A percentile compares a stretch with the other conserved stretches of the same genome.
These are phyloP conservation scores for Solanum pennellii DNA, from an alignment of 257 asterid genomes.

Conservation along the genomic window DNA sequence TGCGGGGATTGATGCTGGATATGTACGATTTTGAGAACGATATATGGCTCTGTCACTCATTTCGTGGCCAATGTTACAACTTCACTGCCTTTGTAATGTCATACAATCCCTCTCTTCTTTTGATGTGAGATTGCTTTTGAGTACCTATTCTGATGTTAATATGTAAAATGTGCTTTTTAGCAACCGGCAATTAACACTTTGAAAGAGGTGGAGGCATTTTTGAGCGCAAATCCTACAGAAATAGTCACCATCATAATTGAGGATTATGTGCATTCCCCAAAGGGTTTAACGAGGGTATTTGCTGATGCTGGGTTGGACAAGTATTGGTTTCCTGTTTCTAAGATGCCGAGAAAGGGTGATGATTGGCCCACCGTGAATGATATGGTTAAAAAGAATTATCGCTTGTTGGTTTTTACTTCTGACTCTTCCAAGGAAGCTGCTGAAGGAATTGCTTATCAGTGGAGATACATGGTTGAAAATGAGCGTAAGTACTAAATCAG, in stretches of 20 bases:
- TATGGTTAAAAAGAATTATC: constrained; percentile 62
- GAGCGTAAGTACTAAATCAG: constrained; percentile 44
- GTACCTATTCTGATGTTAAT: constrained; percentile 11
- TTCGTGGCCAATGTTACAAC: constrained; percentile 90
- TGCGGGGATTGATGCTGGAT: constrained; percentile 97
- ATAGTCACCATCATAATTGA: constrained; percentile 86
- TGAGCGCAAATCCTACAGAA: constrained; percentile 66
- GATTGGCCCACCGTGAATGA: constrained; percentile 77
- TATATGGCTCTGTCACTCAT: constrained; percentile 96
- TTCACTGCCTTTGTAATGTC: constrained; percentile 83
- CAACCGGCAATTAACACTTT: constrained; percentile 66
- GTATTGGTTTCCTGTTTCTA: constrained; percentile 79
- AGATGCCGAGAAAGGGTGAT: constrained; percentile 85
- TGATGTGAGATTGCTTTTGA: neutral
- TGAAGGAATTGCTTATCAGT: constrained; percentile 91
- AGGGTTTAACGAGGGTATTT: constrained; percentile 71
- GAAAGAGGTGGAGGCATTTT: constrained; percentile 90
- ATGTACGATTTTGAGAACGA: constrained; percentile 95
- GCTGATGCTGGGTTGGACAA: constrained; percentile 77
- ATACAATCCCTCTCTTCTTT: neutral
- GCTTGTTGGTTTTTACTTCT: constrained; percentile 85
- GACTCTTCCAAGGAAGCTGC: constrained; percentile 81
- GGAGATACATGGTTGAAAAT: constrained; percentile 95
- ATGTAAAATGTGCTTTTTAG: constrained; percentile 19
- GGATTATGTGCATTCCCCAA: constrained; percentile 86